Evolutionary conservation across 768 basidiomycete genomes (phyloP).

Genomic region (Filobasidium floriforme): DNA sequence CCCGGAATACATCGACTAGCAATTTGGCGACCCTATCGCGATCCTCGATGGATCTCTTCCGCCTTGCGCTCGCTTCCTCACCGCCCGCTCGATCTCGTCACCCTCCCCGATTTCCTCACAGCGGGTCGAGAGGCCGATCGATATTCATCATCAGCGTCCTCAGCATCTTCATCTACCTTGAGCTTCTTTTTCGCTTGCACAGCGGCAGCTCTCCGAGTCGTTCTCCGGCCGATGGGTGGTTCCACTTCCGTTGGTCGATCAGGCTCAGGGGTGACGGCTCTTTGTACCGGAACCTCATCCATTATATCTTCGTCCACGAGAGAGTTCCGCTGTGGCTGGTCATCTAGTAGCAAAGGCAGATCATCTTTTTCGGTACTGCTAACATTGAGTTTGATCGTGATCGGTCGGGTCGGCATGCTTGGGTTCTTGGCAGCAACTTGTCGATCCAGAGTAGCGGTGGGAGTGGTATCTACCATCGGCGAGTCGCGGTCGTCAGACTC

Average conservation of each 20-base stretch:
- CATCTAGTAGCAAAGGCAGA: not conserved
- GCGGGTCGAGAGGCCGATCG: not conserved
- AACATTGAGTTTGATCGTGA: not conserved
- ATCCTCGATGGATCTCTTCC: not conserved
- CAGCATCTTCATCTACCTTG: not conserved
- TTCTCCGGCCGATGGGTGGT: not conserved
- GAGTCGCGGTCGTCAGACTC: no score
- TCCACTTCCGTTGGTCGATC: no score
- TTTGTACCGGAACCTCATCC: no score
- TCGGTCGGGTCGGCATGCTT: not conserved
- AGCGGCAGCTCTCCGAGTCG: not conserved
- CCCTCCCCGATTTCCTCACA: not conserved
- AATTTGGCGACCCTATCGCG: not conserved
- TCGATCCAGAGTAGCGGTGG: no score
- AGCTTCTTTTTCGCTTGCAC: slow-evolving; percentile 1
- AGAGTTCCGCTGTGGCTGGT: no score
- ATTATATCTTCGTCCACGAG: no score
- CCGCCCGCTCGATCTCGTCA: not conserved
- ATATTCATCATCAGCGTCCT: slow-evolving; percentile 6
- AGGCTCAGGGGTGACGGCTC: no score
- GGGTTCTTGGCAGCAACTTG: no score
- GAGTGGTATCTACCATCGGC: no score
- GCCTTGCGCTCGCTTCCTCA: not conserved
- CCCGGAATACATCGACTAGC: not conserved
- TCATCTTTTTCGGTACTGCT: not conserved